Conservation (phyloP, 176 grass and related monocot genomes). For the Areca catechu region DNA sequence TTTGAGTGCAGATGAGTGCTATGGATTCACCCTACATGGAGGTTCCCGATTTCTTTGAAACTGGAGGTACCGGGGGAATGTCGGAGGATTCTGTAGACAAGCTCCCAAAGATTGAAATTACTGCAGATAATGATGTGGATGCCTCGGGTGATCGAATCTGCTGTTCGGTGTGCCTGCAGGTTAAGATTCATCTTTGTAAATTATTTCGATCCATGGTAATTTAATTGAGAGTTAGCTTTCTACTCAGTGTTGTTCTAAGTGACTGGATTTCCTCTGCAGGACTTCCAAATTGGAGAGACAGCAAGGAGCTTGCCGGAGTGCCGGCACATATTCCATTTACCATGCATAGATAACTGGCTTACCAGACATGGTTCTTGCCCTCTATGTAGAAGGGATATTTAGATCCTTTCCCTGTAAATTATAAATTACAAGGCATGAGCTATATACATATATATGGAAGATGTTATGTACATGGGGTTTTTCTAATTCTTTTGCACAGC, state of each 20-base stretch:
- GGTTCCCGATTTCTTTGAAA: constrained; percentile 69
- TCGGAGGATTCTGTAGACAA: constrained; percentile 27
- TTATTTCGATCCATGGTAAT: background rate
- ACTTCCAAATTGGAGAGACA: constrained; percentile 45
- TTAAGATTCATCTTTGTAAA: background rate
- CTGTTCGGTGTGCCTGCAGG: constrained; percentile 91
- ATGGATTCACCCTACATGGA: constrained; percentile 59
- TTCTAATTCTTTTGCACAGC: too few species aligned
- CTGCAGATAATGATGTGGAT: constrained; percentile 30
- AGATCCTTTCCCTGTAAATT: constrained; percentile 19
- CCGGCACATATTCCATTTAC: constrained; percentile 54
- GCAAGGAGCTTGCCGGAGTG: constrained; percentile 49
- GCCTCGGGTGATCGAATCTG: constrained; percentile 41
- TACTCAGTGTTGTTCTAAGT: too few species aligned
- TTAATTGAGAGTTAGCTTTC: background rate
- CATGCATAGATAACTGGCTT: constrained; percentile 88
- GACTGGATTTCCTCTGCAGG: constrained; percentile 22
- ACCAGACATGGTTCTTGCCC: constrained; percentile 73
- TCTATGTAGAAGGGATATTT: constrained; percentile 46
- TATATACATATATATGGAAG: too few species aligned
- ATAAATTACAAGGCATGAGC: constrained; percentile 1
- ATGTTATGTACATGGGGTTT: too few species aligned
- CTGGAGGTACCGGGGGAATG: constrained; percentile 30
- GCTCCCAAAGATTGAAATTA: constrained; percentile 46
- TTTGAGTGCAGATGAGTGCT: constrained; percentile 60